These are phyloP conservation scores for Pseudotulostoma volvatum DNA, from an alignment of 495 filamentous ascomycete species.

Conservation along the genomic window DNA sequence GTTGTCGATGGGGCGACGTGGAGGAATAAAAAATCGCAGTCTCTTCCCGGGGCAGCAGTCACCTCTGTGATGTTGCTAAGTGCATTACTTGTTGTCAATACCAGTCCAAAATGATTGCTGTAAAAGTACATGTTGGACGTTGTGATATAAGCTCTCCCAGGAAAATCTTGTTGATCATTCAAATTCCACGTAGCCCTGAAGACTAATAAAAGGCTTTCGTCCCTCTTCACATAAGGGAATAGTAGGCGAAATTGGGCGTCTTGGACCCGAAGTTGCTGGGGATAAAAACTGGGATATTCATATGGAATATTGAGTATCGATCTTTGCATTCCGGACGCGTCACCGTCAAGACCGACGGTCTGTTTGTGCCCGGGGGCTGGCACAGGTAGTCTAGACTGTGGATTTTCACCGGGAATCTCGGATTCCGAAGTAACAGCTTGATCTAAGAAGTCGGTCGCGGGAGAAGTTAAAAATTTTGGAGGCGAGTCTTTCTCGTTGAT, in stretches of 20 bases:
- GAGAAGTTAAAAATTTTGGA: constrained; percentile 11
- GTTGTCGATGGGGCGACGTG: constrained; percentile 53
- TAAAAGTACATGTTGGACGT: constrained; percentile 83
- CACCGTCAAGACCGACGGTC: constrained; percentile 59
- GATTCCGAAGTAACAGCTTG: constrained; percentile 9
- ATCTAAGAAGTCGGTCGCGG: constrained; percentile 17
- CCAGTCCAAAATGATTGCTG: constrained; percentile 82
- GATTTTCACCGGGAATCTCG: constrained; percentile 6
- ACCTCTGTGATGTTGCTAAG: constrained; percentile 71
- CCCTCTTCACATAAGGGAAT: constrained; percentile 59
- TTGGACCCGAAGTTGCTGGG: constrained; percentile 64
- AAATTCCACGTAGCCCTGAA: constrained; percentile 61
- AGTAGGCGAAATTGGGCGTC: constrained; percentile 85
- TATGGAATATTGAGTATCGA: constrained; percentile 27
- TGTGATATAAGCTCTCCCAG: constrained; percentile 81
- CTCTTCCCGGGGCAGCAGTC: constrained; percentile 72
- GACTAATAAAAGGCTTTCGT: constrained; percentile 66
- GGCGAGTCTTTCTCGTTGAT: constrained; percentile 19
- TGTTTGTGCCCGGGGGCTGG: constrained; percentile 46
- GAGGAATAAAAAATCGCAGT: constrained; percentile 86
- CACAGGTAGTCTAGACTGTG: constrained; percentile 4
- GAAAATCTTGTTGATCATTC: constrained; percentile 63
- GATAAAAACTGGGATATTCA: constrained; percentile 69
- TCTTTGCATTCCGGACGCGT: constrained; percentile 29
- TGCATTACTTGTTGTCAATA: constrained; percentile 58